Conservation (phyloP, 2,329 filamentous ascomycete genomes). For the Acrocalymma vagum region DNA sequence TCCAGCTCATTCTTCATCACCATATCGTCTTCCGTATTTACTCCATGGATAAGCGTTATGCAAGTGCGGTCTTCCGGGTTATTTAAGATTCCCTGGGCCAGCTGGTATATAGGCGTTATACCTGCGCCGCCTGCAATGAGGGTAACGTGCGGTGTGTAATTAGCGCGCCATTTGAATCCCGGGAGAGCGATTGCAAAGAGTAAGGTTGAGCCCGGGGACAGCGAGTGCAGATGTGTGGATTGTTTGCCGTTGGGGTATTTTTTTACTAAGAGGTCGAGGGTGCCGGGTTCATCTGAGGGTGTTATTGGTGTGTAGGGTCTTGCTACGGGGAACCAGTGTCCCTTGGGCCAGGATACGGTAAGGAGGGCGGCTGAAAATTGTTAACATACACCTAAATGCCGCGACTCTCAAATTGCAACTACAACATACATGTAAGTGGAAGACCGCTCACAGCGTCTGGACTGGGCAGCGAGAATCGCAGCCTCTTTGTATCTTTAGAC, state of each 20-base stretch:
- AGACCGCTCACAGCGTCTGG: conserved; percentile 82
- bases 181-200: conserved; percentile 65
- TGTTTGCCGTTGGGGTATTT: conserved; percentile 72
- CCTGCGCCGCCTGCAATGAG: conserved; percentile 76
- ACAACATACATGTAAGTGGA: conserved; percentile 70
- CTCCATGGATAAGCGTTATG: conserved; percentile 72
- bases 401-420: background rate
- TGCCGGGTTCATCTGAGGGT: conserved; percentile 62
- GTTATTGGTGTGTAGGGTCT: conserved; percentile 74
- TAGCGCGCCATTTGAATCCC: conserved; percentile 61
- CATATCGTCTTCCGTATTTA: conserved; percentile 71
- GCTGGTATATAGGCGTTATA: conserved; percentile 75
- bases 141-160: conserved; percentile 62
- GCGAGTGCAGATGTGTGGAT: conserved; percentile 71
- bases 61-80: conserved; percentile 69
- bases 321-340: conserved; percentile 65
- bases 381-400: conserved; percentile 70
- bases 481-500: conserved; percentile 91
- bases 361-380: conserved; percentile 64
- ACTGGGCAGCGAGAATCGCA: conserved; percentile 85
- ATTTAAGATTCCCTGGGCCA: conserved; percentile 68
- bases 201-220: conserved; percentile 69
- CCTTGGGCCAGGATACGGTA: conserved; percentile 67
- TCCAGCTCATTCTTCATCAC: conserved; percentile 66
- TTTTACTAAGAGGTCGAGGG: conserved; percentile 72